A percentile compares a stretch with the other conserved stretches of the same genome.
These are phyloP conservation scores for Phytophthora brassicae DNA, from an alignment of 352 stramenopile species.

Conservation along the genomic window DNA sequence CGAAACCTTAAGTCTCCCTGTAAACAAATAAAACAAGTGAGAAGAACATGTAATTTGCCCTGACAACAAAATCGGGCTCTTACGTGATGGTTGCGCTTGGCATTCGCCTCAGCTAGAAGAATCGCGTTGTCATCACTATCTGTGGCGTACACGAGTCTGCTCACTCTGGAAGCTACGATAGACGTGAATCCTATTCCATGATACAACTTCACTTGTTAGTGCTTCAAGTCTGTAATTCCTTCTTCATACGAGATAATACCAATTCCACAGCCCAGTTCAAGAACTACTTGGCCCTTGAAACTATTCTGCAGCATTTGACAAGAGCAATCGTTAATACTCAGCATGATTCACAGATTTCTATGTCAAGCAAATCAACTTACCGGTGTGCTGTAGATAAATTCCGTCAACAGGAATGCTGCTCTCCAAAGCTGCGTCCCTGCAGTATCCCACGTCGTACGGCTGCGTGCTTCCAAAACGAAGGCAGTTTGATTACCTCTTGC, in stretches of 20 bases:
- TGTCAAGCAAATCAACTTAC: conserved; percentile 10
- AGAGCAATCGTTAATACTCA: not conserved
- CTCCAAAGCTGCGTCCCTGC: conserved; percentile 55
- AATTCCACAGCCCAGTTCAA: conserved; percentile 63
- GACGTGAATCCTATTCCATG: conserved; percentile 42
- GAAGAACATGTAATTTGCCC: not conserved
- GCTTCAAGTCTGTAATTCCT: not conserved
- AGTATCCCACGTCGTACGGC: conserved; percentile 30
- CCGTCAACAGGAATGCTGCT: conserved; percentile 54
- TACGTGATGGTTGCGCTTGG: conserved; percentile 33
- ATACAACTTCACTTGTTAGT: not conserved
- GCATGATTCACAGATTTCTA: not conserved
- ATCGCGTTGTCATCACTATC: conserved; percentile 45
- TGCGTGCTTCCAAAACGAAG: conserved; percentile 27
- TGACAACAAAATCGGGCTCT: not conserved
- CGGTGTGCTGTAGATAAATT: conserved; percentile 42
- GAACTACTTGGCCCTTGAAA: conserved; percentile 33
- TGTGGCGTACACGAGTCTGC: conserved; percentile 47
- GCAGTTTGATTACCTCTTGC: conserved; percentile 4
- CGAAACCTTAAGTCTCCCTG: conserved; percentile 31
- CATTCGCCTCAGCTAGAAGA: conserved; percentile 39
- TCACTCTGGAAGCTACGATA: conserved; percentile 38
- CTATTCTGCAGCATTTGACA: conserved; percentile 17
- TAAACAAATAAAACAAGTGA: conserved; percentile 1
- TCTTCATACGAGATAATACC: conserved; percentile 20